phyloP scores from a whole-genome alignment of 2,329 filamentous ascomycete species.

The Colletotrichum ledebouriae region DNA sequence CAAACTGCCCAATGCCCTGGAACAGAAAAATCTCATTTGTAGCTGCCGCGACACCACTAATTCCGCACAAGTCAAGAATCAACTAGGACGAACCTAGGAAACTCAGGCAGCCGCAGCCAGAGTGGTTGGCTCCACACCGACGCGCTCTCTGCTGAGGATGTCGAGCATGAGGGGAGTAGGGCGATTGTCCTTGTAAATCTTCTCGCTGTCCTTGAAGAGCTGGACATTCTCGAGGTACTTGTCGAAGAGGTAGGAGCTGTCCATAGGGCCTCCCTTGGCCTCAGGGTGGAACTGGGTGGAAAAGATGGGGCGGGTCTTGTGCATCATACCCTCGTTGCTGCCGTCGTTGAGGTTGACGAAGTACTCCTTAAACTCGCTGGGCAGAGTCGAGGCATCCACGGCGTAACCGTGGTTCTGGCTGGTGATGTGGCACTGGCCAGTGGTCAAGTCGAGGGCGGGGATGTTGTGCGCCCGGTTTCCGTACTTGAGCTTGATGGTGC shows the following conservation, averaged over 20 bases:
- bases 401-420: conserved; percentile 99
- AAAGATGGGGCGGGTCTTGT: conserved; percentile 96
- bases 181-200: conserved; percentile 85
- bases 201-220: conserved; percentile 88
- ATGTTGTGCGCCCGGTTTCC: conserved; percentile 99
- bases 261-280: conserved; percentile 96
- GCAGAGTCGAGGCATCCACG: conserved; percentile 86
- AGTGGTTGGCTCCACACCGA: conserved; percentile 82
- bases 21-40: conserved; percentile 7
- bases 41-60: conserved; percentile 23
- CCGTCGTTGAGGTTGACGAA: conserved; percentile 99
- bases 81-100: conserved; percentile 8
- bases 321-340: conserved; percentile 97
- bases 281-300: conserved; percentile 99
- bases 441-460: conserved; percentile 92
- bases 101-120: conserved; percentile 64
- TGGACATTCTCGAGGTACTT: conserved; percentile 92
- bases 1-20: conserved; percentile 1
- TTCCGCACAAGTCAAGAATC: conserved; percentile 25
- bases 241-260: conserved; percentile 96
- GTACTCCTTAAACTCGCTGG: conserved; percentile 94
- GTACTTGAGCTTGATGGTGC: conserved; percentile 98
- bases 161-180: conserved; percentile 91
- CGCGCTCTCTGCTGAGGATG: conserved; percentile 91
- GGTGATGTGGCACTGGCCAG: conserved; percentile 97